These are phyloP conservation scores for Calonectria pseudoreteaudii DNA, from an alignment of 2,329 filamentous ascomycete species.

Conservation along the genomic window DNA sequence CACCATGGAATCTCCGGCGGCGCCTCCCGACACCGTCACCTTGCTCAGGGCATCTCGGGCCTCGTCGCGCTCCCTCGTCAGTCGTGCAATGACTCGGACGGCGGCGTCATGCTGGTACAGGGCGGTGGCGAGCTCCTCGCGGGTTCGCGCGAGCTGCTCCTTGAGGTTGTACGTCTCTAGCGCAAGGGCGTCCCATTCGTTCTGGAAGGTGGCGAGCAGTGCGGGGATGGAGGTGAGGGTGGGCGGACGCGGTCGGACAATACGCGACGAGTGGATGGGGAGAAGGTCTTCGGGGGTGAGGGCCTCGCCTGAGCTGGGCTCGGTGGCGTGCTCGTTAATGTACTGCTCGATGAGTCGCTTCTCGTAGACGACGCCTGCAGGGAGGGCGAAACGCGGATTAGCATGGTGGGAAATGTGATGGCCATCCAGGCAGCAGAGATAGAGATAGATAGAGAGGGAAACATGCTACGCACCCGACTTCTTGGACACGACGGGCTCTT, in stretches of 20 bases:
- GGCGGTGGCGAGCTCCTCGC: constrained; percentile 92
- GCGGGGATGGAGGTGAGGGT: constrained; percentile 96
- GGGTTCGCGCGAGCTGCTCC: constrained; percentile 88
- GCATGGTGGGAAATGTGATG: not conserved
- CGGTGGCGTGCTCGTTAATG: constrained; percentile 91
- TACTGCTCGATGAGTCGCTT: constrained; percentile 96
- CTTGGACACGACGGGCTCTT: constrained; percentile 93
- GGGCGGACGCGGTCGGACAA: constrained; percentile 89
- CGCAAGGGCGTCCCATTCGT: constrained; percentile 96
- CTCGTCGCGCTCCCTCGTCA: constrained; percentile 93
- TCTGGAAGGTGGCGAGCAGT: constrained; percentile 93
- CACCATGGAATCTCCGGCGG: constrained; percentile 87
- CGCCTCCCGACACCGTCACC: constrained; percentile 75
- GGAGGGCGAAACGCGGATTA: constrained; percentile 20
- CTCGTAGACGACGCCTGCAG: constrained; percentile 92
- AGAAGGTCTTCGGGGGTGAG: constrained; percentile 87
- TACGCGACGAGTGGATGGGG: constrained; percentile 83
- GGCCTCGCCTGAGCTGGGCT: constrained; percentile 89
- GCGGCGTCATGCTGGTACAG: constrained; percentile 98
- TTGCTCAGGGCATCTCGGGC: constrained; percentile 89
- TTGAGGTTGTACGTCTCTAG: constrained; percentile 92
- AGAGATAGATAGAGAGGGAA: no score
- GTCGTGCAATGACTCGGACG: constrained; percentile 90
- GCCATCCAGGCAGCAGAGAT: not conserved
- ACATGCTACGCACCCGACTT: constrained; percentile 79